A percentile compares a stretch with the other conserved stretches of the same genome.
Evolutionary conservation across 83 land plant genomes (phyloP).

Genomic region (Thuja plicata): DNA sequence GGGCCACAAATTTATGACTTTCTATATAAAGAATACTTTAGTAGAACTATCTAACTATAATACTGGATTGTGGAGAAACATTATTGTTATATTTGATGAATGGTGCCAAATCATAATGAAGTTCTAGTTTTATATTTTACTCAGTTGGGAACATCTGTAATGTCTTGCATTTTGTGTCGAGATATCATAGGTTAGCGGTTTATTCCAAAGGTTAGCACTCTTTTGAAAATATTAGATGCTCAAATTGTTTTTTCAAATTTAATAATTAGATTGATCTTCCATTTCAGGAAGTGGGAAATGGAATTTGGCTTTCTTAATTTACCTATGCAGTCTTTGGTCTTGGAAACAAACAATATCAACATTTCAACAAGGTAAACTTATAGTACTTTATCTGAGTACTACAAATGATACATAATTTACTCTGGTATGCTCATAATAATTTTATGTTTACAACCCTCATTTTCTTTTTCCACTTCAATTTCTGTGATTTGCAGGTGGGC

Average conservation of each 20-base stretch:
- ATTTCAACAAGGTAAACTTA: constrained; percentile 8
- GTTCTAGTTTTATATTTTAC: not conserved
- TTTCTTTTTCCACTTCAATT: not conserved
- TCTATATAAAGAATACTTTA: not conserved
- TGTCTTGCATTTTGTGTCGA: not conserved
- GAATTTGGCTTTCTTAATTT: not conserved
- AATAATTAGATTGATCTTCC: not conserved
- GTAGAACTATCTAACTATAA: not conserved
- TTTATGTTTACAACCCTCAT: not conserved
- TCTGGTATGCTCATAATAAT: not conserved
- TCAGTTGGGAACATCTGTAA: not conserved
- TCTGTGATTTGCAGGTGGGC: too few relatives aligned
- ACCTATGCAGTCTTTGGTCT: not conserved
- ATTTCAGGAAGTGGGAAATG: not conserved
- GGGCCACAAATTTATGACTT: not conserved
- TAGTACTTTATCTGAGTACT: not conserved
- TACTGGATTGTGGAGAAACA: not conserved
- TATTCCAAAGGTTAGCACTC: not conserved
- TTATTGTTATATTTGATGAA: not conserved
- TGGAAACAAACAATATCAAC: constrained; percentile 2
- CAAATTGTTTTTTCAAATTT: not conserved
- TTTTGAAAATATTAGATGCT: too few relatives aligned
- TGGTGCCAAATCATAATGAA: not conserved
- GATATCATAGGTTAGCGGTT: not conserved
- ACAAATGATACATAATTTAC: not conserved